phyloP scores from a whole-genome alignment of 805 yeast genomes.

The Komagataella ulmi region DNA sequence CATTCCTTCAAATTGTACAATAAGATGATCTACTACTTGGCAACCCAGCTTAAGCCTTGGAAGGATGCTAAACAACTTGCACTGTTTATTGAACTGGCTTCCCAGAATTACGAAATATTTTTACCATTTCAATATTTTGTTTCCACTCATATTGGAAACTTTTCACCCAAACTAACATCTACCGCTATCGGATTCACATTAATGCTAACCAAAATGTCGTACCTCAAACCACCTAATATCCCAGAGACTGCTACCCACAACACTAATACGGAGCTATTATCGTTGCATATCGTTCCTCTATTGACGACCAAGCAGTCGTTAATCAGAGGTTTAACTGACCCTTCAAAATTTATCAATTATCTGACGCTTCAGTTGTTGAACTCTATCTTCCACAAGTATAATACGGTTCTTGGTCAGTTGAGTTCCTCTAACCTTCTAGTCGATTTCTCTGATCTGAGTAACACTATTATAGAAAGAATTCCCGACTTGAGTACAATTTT shows the following conservation, averaged over 20 bases:
- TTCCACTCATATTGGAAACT: slow-evolving; percentile 46
- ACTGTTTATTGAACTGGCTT: neutral
- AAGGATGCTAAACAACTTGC: slow-evolving; percentile 53
- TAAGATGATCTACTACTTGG: slow-evolving; percentile 46
- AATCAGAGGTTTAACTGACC: neutral
- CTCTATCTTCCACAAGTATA: neutral
- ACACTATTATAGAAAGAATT: neutral
- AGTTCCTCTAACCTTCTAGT: neutral
- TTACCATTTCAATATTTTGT: slow-evolving; percentile 17
- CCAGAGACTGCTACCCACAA: neutral
- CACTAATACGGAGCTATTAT: neutral
- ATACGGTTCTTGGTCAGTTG: neutral
- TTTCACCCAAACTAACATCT: slow-evolving; percentile 69
- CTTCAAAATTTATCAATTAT: neutral
- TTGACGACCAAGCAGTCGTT: neutral
- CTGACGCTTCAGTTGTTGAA: neutral
- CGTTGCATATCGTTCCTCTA: neutral
- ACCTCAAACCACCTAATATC: neutral
- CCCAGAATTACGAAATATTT: neutral
- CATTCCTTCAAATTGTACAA: slow-evolving; percentile 50
- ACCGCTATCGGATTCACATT: slow-evolving; percentile 74
- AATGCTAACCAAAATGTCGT: slow-evolving; percentile 11
- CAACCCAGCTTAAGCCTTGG: slow-evolving; percentile 69
- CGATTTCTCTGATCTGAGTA: neutral
- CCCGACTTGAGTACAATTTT: neutral